phyloP scores from a whole-genome alignment of 176 grass and related monocot genomes.

The Microstegium vimineum region DNA sequence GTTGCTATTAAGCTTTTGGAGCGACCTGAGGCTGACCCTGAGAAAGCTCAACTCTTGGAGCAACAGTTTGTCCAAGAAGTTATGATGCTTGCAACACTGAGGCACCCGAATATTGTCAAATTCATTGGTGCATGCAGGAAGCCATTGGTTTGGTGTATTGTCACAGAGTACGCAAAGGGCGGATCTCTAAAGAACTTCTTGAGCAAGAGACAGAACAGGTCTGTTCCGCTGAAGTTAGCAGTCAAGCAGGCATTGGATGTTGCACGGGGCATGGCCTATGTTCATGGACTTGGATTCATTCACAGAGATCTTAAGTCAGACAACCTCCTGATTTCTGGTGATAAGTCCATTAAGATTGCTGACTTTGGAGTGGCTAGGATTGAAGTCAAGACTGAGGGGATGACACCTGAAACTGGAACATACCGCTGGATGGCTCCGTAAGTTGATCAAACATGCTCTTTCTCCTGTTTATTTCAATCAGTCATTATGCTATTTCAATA shows the following conservation, averaged over 20 bases:
- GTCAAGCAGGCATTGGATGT: slow-evolving; percentile 73
- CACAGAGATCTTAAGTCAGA: slow-evolving; percentile 81
- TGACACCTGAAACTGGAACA: slow-evolving; percentile 91
- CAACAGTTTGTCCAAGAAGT: slow-evolving; percentile 85
- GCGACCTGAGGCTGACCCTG: slow-evolving; percentile 57
- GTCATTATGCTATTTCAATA: slow-evolving; percentile 7
- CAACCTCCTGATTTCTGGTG: slow-evolving; percentile 68
- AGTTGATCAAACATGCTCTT: slow-evolving; percentile 34
- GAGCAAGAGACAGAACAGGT: slow-evolving; percentile 54
- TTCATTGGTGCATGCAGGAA: slow-evolving; percentile 80
- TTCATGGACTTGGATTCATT: slow-evolving; percentile 72
- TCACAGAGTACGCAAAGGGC: slow-evolving; percentile 76
- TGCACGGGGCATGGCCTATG: slow-evolving; percentile 73
- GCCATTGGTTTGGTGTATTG: slow-evolving; percentile 74
- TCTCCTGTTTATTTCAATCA: not conserved
- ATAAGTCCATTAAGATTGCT: slow-evolving; percentile 79
- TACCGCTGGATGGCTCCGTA: slow-evolving; percentile 96
- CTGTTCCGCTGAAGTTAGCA: slow-evolving; percentile 65
- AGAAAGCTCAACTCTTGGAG: slow-evolving; percentile 56
- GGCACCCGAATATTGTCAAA: slow-evolving; percentile 67
- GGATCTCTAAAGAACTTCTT: slow-evolving; percentile 75
- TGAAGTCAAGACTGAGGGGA: slow-evolving; percentile 76
- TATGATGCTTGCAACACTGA: slow-evolving; percentile 75
- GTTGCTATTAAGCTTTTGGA: slow-evolving; percentile 85
- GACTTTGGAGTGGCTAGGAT: slow-evolving; percentile 82